Percentiles rank a stretch among this genome's conserved stretches.
These are phyloP conservation scores for Mucor sp. DNA, from an alignment of 371 early-diverging fungal species.

Conservation along the genomic window DNA sequence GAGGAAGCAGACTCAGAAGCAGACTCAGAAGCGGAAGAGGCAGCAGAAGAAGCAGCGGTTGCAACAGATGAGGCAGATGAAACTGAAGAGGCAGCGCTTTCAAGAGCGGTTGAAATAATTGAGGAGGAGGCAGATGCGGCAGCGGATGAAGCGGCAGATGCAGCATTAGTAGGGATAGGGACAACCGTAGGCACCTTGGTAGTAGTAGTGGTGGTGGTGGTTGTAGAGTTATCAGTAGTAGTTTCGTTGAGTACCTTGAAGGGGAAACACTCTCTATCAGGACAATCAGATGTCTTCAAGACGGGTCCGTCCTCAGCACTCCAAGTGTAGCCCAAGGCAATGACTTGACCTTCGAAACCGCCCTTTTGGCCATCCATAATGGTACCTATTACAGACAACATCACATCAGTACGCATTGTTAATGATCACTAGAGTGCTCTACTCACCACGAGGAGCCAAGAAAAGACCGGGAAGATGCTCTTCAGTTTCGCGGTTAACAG, in stretches of 20 bases:
- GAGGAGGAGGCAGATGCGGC: not conserved
- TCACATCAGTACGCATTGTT: not conserved
- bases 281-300: constrained; percentile 1
- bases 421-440: not conserved
- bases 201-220: not conserved
- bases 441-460: constrained; percentile 9
- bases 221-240: not conserved
- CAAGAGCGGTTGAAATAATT: not conserved
- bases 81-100: not conserved
- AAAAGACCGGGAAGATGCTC: constrained; percentile 3
- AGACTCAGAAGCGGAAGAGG: not conserved
- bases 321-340: not conserved
- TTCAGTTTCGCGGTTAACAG: not conserved
- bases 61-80: not conserved
- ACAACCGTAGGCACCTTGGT: not conserved
- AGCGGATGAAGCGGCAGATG: not conserved
- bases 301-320: constrained; percentile 28
- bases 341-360: constrained; percentile 4
- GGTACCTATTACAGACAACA: not conserved
- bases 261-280: not conserved
- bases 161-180: not conserved
- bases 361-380: not conserved
- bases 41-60: not conserved
- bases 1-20: not conserved
- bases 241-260: not conserved